These are phyloP conservation scores for Jatropha curcas DNA, from an alignment of 345 rosid species.

Conservation along the genomic window DNA sequence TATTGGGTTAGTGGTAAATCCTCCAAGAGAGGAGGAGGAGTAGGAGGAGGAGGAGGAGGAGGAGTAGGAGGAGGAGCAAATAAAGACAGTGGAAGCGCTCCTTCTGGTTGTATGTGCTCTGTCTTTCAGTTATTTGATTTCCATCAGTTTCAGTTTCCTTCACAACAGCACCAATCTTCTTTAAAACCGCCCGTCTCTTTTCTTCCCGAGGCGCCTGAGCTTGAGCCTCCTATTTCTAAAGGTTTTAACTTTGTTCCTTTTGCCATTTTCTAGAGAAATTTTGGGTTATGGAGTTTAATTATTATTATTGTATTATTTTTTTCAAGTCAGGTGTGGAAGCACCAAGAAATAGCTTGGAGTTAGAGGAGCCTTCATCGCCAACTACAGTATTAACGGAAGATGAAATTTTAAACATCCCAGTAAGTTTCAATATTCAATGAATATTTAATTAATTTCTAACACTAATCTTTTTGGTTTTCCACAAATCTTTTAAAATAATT, in stretches of 20 bases:
- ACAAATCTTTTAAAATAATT: neutral
- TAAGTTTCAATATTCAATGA: slow-evolving; percentile 28
- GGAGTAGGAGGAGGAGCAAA: slow-evolving; percentile 19
- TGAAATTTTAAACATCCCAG: slow-evolving; percentile 49
- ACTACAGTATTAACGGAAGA: slow-evolving; percentile 35
- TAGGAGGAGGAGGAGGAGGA: no score
- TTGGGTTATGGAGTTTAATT: neutral
- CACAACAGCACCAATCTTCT: slow-evolving; percentile 43
- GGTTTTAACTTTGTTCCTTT: slow-evolving; percentile 35
- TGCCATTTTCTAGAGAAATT: neutral
- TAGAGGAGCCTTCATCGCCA: slow-evolving; percentile 45
- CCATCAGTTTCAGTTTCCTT: slow-evolving; percentile 52
- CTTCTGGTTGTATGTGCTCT: slow-evolving; percentile 76
- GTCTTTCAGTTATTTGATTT: slow-evolving; percentile 79
- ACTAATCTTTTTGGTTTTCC: slow-evolving; percentile 34
- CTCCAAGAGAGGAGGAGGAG: slow-evolving; percentile 34
- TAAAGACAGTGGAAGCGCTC: neutral
- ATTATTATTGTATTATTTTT: neutral
- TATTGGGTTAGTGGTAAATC: slow-evolving; percentile 41
- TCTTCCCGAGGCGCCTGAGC: slow-evolving; percentile 1
- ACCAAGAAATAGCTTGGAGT: slow-evolving; percentile 85
- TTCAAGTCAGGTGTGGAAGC: slow-evolving; percentile 60
- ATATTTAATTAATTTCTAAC: neutral
- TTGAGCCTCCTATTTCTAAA: slow-evolving; percentile 28
- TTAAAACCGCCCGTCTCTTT: slow-evolving; percentile 41